Base-by-base conservation (phyloP, 352 stramenopile species). In the Globisporangium okanoganense region DNA sequence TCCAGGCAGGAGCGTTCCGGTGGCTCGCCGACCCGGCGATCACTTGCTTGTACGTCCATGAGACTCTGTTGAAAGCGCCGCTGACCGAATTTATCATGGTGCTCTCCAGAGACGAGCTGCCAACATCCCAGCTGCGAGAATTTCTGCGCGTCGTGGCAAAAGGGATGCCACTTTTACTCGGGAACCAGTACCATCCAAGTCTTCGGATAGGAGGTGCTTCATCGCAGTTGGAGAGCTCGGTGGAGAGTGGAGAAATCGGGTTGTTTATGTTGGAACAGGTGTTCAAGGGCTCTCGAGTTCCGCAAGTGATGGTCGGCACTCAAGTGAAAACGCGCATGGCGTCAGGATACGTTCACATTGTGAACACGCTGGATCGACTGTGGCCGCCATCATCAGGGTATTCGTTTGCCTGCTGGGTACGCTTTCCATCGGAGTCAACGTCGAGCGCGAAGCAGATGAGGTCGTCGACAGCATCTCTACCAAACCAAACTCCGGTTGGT, bases 301-400 rank as follows among this genome's bases (percentile, higher is more conserved):
- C 80, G 0, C 77, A 90, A 57, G 71, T 79, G 9, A 58, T 64
- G 9, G 76, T 94, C 14, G 78, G 79, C 1, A 87, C 82, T 13
- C 75, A 80, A 24, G 73, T 84, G 29, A 67, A 69, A 47, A 63
- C 67, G 7, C 70, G 62, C 18, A 80, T 85, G 67, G 78, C 75
- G 33, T 82, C 78, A 12, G 70, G 75, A 31, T 91, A 91, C 35
- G 67, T 90, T 20, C 79, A 90, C 41, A 66, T 90, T 55, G 73
- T 87, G 14, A 88, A 87, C 44, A 78, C 62, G 52, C 53, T 52
- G 9, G 82, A 91, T 61, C 76, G 76, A 31, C 36, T 75, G 10
- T 94, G 85, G 85, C 85, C 85, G 27, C 78, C 85, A 18, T 67
- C 76, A 35, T 87, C 77, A 33, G 85, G 82, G 12, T 94, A 92